A percentile compares a stretch with the other conserved stretches of the same genome.
phyloP scores from a whole-genome alignment of 1,284 basidiomycete genomes.

The Cystobasidium pallidum region DNA sequence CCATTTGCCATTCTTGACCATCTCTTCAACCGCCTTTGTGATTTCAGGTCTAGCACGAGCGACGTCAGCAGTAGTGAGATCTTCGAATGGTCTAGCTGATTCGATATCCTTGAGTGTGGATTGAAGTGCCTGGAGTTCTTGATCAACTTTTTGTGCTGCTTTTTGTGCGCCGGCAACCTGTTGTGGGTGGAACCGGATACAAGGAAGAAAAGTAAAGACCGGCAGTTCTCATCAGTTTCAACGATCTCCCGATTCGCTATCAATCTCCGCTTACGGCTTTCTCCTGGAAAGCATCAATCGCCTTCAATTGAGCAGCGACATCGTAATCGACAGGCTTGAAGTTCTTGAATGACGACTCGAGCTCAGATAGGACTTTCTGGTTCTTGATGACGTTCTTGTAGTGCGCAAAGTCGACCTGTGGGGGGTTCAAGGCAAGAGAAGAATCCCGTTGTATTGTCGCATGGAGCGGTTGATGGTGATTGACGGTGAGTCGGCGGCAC shows the following conservation, averaged over 20 bases:
- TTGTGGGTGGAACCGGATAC: too few relatives aligned
- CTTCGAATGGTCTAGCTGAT: conserved; percentile 95
- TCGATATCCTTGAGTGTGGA: conserved; percentile 96
- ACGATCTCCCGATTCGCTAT: too few relatives aligned
- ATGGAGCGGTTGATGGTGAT: too few relatives aligned
- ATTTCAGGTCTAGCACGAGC: conserved; percentile 91
- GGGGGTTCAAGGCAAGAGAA: too few relatives aligned
- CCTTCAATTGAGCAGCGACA: conserved; percentile 85
- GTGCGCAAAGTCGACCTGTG: conserved; percentile 73
- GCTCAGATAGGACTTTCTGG: conserved; percentile 85
- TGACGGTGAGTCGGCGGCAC: too few relatives aligned
- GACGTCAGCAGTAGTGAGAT: conserved; percentile 84
- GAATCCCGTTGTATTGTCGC: too few relatives aligned
- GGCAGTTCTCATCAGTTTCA: too few relatives aligned
- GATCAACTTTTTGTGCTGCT: conserved; percentile 86
- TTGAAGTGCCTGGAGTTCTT: conserved; percentile 90
- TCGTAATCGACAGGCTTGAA: conserved; percentile 99
- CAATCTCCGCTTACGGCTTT: conserved; percentile 81
- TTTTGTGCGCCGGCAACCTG: conserved; percentile 90
- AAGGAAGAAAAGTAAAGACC: neutral
- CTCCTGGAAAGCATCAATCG: conserved; percentile 94
- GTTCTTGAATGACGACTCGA: conserved; percentile 82
- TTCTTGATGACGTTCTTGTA: conserved; percentile 93
- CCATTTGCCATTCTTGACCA: conserved; percentile 99
- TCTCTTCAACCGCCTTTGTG: conserved; percentile 87